Conservation (phyloP, 768 basidiomycete genomes). For the Phylloporus rhodoxanthus region DNA sequence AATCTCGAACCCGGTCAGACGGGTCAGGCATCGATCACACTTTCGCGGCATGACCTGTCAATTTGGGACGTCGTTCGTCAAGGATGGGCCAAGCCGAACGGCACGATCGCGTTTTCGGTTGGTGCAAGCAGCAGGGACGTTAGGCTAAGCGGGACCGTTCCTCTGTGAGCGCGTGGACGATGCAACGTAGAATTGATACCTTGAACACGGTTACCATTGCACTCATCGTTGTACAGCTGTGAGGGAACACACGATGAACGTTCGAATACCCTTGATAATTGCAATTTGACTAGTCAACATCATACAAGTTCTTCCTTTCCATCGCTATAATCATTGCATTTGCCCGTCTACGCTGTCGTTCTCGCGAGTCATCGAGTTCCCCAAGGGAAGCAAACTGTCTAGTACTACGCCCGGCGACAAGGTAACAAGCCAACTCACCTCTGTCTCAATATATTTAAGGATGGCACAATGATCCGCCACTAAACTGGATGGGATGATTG, state of each 20-base stretch:
- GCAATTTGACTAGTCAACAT: not conserved
- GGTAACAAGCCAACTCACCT: no score
- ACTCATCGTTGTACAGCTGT: not conserved
- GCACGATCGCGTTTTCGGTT: slow-evolving; percentile 55
- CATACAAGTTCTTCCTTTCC: not conserved
- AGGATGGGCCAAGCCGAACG: slow-evolving; percentile 67
- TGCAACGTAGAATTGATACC: not conserved
- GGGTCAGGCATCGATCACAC: slow-evolving; percentile 43
- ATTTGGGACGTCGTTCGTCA: slow-evolving; percentile 73
- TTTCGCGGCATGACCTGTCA: slow-evolving; percentile 66
- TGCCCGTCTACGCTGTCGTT: no score
- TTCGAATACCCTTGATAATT: not conserved
- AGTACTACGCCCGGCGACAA: no score
- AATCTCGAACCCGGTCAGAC: slow-evolving; percentile 44
- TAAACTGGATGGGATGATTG: no score
- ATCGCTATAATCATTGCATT: no score
- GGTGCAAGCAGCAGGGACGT: slow-evolving; percentile 66
- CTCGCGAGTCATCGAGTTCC: no score
- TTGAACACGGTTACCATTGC: not conserved
- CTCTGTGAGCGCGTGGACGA: slow-evolving; percentile 6
- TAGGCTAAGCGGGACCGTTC: slow-evolving; percentile 42
- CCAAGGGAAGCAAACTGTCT: no score
- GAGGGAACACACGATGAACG: not conserved
- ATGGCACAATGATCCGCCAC: no score
- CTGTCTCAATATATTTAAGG: no score